Percentiles rank a stretch among this genome's conserved stretches.
Evolutionary conservation across 352 stramenopile genomes (phyloP).

Genomic region (Pythium chondricola): DNA sequence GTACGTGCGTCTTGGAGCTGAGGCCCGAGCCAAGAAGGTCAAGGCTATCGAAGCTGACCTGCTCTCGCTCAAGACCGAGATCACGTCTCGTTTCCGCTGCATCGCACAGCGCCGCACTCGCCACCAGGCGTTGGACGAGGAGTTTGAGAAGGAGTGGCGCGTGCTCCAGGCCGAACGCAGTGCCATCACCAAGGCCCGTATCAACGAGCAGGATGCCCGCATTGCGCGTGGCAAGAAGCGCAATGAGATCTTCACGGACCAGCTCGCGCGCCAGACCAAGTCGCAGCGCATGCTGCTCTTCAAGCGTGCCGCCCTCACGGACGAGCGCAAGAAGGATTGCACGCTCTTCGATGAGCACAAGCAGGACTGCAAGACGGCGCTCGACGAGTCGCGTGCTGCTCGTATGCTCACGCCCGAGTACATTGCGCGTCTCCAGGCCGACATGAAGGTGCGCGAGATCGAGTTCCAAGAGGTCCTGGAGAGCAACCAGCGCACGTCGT

Average conservation of each 20-base stretch:
- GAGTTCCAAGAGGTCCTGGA: constrained; percentile 71
- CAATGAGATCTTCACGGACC: constrained; percentile 74
- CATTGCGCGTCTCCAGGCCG: constrained; percentile 71
- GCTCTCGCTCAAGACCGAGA: constrained; percentile 73
- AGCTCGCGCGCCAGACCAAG: constrained; percentile 73
- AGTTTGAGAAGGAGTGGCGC: constrained; percentile 85
- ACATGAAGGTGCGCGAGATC: constrained; percentile 78
- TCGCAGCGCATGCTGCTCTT: constrained; percentile 84
- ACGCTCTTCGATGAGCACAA: constrained; percentile 82
- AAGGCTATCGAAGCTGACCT: constrained; percentile 76
- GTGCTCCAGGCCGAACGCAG: constrained; percentile 60
- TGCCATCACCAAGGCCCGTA: constrained; percentile 49
- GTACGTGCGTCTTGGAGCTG: constrained; percentile 60
- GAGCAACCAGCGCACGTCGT: constrained; percentile 81
- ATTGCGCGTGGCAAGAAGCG: constrained; percentile 80
- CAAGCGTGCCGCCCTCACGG: constrained; percentile 79
- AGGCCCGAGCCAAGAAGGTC: constrained; percentile 81
- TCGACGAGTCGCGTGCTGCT: constrained; percentile 66
- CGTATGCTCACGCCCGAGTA: constrained; percentile 81
- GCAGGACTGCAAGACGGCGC: constrained; percentile 70
- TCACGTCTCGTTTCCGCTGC: constrained; percentile 54
- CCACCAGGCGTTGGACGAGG: constrained; percentile 68
- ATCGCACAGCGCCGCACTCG: constrained; percentile 71
- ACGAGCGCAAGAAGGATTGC: constrained; percentile 74
- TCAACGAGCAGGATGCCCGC: constrained; percentile 61